Evolutionary conservation across 257 asterid species (phyloP), one percentile per base, ranked within the genome.

Genomic region (Solanum pimpinellifolium): DNA sequence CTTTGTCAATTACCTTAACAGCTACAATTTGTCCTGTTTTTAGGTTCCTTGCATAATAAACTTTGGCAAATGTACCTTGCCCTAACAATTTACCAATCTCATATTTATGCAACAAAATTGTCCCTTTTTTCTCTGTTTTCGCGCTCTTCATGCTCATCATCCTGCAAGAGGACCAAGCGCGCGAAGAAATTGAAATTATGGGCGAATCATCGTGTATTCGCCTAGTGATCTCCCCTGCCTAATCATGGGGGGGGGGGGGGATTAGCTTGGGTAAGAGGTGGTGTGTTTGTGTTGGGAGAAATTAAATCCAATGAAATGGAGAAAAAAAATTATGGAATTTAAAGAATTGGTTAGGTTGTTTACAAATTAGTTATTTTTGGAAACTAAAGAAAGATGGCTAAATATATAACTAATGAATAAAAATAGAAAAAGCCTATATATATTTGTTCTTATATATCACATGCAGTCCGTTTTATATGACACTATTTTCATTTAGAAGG

Each of bases 51-150:
- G 85, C 80, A 52, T 87, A 18, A 49, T 83, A 78, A 4, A 84
- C 90, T 65, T 82, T 80, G 29, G 90, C 87, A 82, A 80, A 88
- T 65, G 80, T 85, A 21, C 85, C 87, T 88, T 42, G 70, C 12
- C 60, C 85, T 84, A 75, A 84, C 11, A 88, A 75, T 46, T 74
- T 84, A 27, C 86, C 70, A 11, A 65, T 21, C 75, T 88, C 66
- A 84, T 88, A 80, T 3, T 76, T 84, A 21, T 86, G 39, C 88
- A 74, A 52, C 88, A 74, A 86, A 69, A 74, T 85, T 41, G 59
- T 68, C 11, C 87, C 87, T 12, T 70, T 87, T 3, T 33, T 87
- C 44, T 72, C 84, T 8, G 9, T 77, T 25, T 42, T 77, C 21
- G 25, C 9, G 41, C 60, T n/a, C 60, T 77, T 42, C 39, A 3